These are phyloP conservation scores for Silene noctiflora DNA, from an alignment of 179 eudicot genomes.

Conservation along the genomic window DNA sequence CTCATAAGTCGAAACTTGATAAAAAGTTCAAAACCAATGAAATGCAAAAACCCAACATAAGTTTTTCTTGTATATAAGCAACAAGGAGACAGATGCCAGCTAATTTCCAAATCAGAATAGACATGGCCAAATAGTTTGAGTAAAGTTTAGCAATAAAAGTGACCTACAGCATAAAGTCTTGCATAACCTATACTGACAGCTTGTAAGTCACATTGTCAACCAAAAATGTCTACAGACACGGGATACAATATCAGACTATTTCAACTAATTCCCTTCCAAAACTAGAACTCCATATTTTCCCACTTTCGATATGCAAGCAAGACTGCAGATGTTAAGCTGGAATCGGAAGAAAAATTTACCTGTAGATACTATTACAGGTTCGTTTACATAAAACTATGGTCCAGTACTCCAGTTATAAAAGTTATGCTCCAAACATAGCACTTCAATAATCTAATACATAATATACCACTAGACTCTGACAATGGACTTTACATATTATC, in stretches of 20 bases:
- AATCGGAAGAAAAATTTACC: too few relatives aligned
- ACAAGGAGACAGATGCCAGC: neutral
- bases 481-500: too few relatives aligned
- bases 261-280: too few relatives aligned
- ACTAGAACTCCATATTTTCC: too few relatives aligned
- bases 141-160: neutral
- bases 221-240: neutral
- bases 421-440: too few relatives aligned
- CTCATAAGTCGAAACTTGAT: neutral
- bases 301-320: too few relatives aligned
- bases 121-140: neutral
- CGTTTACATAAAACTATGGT: too few relatives aligned
- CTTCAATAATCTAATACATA: too few relatives aligned
- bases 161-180: neutral
- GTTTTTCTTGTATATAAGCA: neutral
- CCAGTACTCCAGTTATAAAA: too few relatives aligned
- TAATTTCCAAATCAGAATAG: neutral
- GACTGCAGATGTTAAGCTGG: too few relatives aligned
- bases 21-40: neutral
- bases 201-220: neutral
- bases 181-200: neutral
- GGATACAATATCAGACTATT: neutral
- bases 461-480: too few relatives aligned
- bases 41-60: neutral
- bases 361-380: too few relatives aligned